phyloP scores from a whole-genome alignment of 2,329 filamentous ascomycete genomes.

The Stagonosporopsis rhizophila region DNA sequence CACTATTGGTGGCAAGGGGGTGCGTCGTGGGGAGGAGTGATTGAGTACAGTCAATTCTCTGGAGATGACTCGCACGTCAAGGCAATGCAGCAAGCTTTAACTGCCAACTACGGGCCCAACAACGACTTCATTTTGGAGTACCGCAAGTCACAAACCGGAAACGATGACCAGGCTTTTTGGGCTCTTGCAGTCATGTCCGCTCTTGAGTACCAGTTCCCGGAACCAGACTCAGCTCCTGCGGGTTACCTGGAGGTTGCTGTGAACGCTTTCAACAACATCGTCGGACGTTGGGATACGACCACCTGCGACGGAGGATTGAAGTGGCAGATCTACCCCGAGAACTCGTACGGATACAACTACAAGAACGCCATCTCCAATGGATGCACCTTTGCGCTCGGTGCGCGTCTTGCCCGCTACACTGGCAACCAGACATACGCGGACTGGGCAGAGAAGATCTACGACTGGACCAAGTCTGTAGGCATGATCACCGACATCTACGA shows the following conservation, averaged over 20 bases:
- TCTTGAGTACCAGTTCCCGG: slow-evolving; percentile 72
- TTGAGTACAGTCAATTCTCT: slow-evolving; percentile 57
- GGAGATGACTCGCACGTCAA: slow-evolving; percentile 54
- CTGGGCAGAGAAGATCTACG: slow-evolving; percentile 73
- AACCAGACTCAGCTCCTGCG: slow-evolving; percentile 55
- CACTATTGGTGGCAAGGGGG: slow-evolving; percentile 59
- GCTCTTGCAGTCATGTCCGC: slow-evolving; percentile 71
- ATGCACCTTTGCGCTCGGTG: slow-evolving; percentile 81
- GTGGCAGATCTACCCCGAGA: slow-evolving; percentile 82
- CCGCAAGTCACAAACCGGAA: slow-evolving; percentile 55
- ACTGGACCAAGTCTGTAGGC: slow-evolving; percentile 59
- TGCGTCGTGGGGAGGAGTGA: slow-evolving; percentile 46
- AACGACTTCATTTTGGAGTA: slow-evolving; percentile 56
- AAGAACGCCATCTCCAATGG: slow-evolving; percentile 85
- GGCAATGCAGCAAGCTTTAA: slow-evolving; percentile 53
- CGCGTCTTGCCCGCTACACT: slow-evolving; percentile 74
- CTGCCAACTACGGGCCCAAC: slow-evolving; percentile 50
- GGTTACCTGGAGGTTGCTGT: slow-evolving; percentile 70
- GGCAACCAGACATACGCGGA: slow-evolving; percentile 64
- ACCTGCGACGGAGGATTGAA: slow-evolving; percentile 75
- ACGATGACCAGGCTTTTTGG: slow-evolving; percentile 81
- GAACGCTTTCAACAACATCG: slow-evolving; percentile 77
- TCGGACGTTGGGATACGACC: slow-evolving; percentile 71
- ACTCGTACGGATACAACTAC: slow-evolving; percentile 77
- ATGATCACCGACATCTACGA: slow-evolving; percentile 59